Evolutionary conservation across 176 grass and related monocot genomes (phyloP), one percentile per base, ranked within the genome.

Genomic region (Ananas comosus): DNA sequence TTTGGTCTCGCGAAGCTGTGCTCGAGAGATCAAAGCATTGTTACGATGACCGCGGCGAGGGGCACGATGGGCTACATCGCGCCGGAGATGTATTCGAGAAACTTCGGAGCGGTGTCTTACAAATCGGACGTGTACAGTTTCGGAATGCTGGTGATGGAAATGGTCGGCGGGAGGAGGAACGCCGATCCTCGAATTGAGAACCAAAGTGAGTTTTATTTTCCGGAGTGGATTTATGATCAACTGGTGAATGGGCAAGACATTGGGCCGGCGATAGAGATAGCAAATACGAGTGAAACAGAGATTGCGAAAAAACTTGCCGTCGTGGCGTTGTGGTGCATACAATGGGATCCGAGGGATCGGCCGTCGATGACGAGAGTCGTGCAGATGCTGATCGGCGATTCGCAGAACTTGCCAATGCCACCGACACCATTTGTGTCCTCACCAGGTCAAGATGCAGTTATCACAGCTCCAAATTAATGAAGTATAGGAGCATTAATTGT

Each of bases 341-440:
- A 81, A 50, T 81, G 71, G 78, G 73, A 65, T 57, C 78, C 78
- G 13, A 58, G 14, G 49, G 69, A 67, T 16, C 49, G 78, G 59
- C 78, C 78, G 14, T 13, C 58, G 17, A 80, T 80, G 63, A 73
- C 69, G 2, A 73, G 63, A 80, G 63, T 80, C 10, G 27, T 80
- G n/a, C 63, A 80, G 49, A 80, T 81, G 78, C 54, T 81, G 16
- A 59, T 12, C 2, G 63, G 29, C 0, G 64, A 73, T 10, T 33
- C 51, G 12, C 48, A 74, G 28, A 74, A 51, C 63, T 49, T 80
- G 64, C 49, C 33, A 27, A 80, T 74, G 12, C 63, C 78, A 10
- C 51, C 70, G 14, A 74, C 53, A 11, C 70, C 70, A 47, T 61
- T 72, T 7, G 70, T 72, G 22, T 72, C 53, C 28, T 70, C 68